Evolutionary conservation across 2,329 filamentous ascomycete species (phyloP).

Genomic region (Epicoccum sorghinum): DNA sequence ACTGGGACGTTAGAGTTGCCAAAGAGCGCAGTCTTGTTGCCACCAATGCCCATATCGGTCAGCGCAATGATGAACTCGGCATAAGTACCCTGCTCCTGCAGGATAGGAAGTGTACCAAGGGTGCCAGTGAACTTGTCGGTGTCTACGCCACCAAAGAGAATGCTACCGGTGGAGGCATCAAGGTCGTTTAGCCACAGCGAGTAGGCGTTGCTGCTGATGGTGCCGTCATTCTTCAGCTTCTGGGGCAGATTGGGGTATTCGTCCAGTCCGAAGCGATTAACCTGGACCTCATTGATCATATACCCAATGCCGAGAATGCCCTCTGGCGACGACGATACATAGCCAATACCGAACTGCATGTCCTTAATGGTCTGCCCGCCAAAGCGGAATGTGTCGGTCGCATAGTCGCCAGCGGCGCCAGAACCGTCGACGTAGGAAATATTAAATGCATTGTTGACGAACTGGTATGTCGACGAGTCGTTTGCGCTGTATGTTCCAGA

Average conservation of each 20-base stretch:
- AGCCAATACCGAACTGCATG: conserved; percentile 77
- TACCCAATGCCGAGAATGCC: conserved; percentile 90
- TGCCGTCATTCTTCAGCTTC: conserved; percentile 65
- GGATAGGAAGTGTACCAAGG: conserved; percentile 66
- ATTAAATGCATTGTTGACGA: conserved; percentile 78
- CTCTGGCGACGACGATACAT: conserved; percentile 63
- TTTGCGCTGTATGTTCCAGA: conserved; percentile 74
- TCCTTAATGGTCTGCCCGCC: conserved; percentile 59
- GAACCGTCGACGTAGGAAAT: conserved; percentile 87
- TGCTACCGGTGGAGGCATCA: conserved; percentile 68
- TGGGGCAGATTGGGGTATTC: conserved; percentile 68
- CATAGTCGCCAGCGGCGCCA: conserved; percentile 79
- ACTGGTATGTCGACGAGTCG: conserved; percentile 76
- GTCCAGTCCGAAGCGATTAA: conserved; percentile 59
- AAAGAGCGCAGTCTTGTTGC: conserved; percentile 52
- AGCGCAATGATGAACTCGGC: conserved; percentile 61
- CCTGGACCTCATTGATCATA: conserved; percentile 75
- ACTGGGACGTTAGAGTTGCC: conserved; percentile 57
- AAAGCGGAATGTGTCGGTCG: conserved; percentile 71
- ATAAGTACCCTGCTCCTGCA: conserved; percentile 55
- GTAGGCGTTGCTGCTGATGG: conserved; percentile 69
- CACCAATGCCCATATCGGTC: conserved; percentile 54
- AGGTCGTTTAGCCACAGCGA: conserved; percentile 69
- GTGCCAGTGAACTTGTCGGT: conserved; percentile 72
- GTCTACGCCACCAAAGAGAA: conserved; percentile 83